Conservation (phyloP, 306 rosid species). For the Chamaecrista fasciculata region DNA sequence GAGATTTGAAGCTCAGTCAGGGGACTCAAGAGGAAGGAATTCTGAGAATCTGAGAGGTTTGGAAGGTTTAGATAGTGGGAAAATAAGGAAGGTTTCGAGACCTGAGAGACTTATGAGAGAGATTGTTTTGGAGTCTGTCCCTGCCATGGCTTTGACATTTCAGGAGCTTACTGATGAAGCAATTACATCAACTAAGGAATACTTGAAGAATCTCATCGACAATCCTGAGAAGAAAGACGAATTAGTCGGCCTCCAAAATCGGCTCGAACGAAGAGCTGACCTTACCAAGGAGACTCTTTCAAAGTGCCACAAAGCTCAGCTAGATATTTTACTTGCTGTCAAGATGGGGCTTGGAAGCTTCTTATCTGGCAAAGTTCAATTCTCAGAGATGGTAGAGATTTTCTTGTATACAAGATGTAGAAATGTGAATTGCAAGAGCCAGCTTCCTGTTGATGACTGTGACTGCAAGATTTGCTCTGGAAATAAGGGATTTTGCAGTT, state of each 20-base stretch:
- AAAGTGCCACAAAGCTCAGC: slow-evolving; percentile 66
- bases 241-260: slow-evolving; percentile 57
- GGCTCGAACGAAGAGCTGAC: slow-evolving; percentile 77
- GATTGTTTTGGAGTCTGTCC: slow-evolving; percentile 59
- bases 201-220: slow-evolving; percentile 67
- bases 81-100: slow-evolving; percentile 47
- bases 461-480: slow-evolving; percentile 91
- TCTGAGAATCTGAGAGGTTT: slow-evolving; percentile 65
- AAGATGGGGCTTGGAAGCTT: slow-evolving; percentile 78
- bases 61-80: slow-evolving; percentile 65
- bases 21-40: slow-evolving; percentile 80
- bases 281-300: slow-evolving; percentile 72
- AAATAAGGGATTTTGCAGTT: slow-evolving; percentile 83
- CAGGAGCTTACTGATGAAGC: slow-evolving; percentile 77
- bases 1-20: slow-evolving; percentile 62
- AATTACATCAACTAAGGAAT: slow-evolving; percentile 49
- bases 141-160: slow-evolving; percentile 50
- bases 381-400: slow-evolving; percentile 75
- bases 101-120: slow-evolving; percentile 72
- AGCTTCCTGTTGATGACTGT: slow-evolving; percentile 93
- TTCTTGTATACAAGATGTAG: slow-evolving; percentile 77
- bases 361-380: slow-evolving; percentile 50
- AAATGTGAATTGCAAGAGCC: slow-evolving; percentile 67
- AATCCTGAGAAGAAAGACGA: slow-evolving; percentile 75
- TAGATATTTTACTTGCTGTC: slow-evolving; percentile 70